Evolutionary conservation across 192 early-diverging fungal species (phyloP), one percentile per base, ranked within the genome.

Genomic region (Coemansia sp.): DNA sequence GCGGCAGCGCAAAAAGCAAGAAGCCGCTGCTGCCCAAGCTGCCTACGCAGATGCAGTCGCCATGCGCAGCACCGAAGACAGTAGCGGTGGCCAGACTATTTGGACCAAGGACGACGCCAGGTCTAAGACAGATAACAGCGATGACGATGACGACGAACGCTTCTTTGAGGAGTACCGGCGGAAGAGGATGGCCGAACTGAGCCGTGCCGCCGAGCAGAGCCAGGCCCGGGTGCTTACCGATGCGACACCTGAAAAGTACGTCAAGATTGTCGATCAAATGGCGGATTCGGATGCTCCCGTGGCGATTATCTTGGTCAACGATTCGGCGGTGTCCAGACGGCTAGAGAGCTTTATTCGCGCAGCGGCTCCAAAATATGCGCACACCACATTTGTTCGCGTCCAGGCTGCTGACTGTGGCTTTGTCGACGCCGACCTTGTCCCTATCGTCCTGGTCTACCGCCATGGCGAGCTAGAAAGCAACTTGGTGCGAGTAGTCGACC

Each of bases 371-470:
- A 34, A 45, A 28, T 74, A 51, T 33, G n/a, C 58, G 21, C 68
- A 74, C 11, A 20, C 69, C 13, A 37, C 62, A 33, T 80, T 80
- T 38, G 55, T 80, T 43, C 43, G 72, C 28, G 65, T 80, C 45
- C 59, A 63, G 53, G 77, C 77, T 16, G 48, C 60, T 9, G 69
- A 67, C 13, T 80, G 77, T 34, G 77, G 72, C 9, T 80, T 80
- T 56, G 13, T 42, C 11, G 77, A 80, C 33, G 18, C 65, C 1
- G 60, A 40, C 3, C 63, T 80, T 3, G 37, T 80, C 18, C 77
- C 77, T 4, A 74, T 74, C 3, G 42, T 80, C 21, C 68, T 80
- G 14, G 71, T 67, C 2, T 80, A 80, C 45, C 65, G 62, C 21
- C 20, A 59, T 43, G 77, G 77, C 33, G 65, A 68, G 40, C 61